Conservation (phyloP, 139 green algal genomes). For the Spirogloea muscicola region DNA sequence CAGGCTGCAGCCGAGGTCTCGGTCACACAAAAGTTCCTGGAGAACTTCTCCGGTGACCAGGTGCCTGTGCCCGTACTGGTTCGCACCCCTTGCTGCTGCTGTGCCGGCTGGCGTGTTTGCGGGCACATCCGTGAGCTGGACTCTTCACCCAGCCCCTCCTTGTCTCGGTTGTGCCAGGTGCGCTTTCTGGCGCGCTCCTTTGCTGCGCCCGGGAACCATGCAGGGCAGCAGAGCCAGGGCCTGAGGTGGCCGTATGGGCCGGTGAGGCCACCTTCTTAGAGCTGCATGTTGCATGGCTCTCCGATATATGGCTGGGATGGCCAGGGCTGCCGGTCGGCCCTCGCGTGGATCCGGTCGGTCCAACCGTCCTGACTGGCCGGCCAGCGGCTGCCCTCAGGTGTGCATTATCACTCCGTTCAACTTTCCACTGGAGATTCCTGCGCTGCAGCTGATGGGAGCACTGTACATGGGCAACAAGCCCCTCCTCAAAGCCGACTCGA, state of each 20-base stretch:
- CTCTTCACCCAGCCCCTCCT: too few relatives aligned
- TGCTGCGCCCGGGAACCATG: constrained; percentile 80
- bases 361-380: too few relatives aligned
- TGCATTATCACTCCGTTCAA: constrained; percentile 97
- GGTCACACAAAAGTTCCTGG: constrained; percentile 86
- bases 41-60: constrained; percentile 95
- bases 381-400: constrained; percentile 58
- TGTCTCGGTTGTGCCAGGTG: constrained; percentile 69
- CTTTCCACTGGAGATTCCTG: constrained; percentile 97
- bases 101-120: too few relatives aligned
- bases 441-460: constrained; percentile 94
- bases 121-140: too few relatives aligned
- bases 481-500: constrained; percentile 61
- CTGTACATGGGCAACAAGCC: constrained; percentile 99
- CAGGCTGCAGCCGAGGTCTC: constrained; percentile 81
- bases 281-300: too few relatives aligned
- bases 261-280: too few relatives aligned
- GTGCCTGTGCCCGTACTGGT: constrained; percentile 43
- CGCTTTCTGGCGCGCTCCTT: constrained; percentile 85
- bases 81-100: too few relatives aligned
- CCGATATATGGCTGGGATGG: too few relatives aligned
- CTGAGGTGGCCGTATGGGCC: constrained; percentile 79
- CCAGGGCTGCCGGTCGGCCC: too few relatives aligned
- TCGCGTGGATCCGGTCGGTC: too few relatives aligned
- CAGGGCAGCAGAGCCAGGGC: constrained; percentile 76